A percentile compares a stretch with the other conserved stretches of the same genome.
Conservation (phyloP, 805 yeast genomes). For the Kockiozyma suomiensis region DNA sequence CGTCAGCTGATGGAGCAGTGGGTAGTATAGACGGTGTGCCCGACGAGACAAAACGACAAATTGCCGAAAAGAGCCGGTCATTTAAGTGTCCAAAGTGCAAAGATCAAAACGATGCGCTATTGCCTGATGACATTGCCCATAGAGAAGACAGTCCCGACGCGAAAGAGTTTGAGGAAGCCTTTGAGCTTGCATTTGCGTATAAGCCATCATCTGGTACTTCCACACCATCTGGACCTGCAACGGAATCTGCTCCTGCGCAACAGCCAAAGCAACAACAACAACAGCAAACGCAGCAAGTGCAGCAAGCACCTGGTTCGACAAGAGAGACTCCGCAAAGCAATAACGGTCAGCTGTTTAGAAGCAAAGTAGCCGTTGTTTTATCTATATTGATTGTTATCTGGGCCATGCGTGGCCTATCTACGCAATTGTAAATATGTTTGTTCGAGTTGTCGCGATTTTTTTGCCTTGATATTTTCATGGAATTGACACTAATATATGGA, state of each 20-base stretch:
- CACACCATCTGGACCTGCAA: background rate
- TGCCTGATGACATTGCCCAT: background rate
- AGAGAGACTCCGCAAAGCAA: background rate
- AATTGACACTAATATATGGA: background rate
- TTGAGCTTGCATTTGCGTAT: conserved; percentile 4
- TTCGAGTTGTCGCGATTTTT: background rate
- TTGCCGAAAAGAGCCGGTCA: conserved; percentile 21
- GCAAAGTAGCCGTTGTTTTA: background rate
- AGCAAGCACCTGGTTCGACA: background rate
- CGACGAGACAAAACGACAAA: conserved; percentile 21
- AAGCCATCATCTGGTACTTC: background rate
- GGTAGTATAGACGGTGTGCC: conserved; percentile 32
- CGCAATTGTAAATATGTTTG: background rate
- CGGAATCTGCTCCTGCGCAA: background rate
- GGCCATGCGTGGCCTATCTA: conserved; percentile 8
- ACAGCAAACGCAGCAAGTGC: background rate
- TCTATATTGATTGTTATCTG: conserved; percentile 1
- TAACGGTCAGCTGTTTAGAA: background rate
- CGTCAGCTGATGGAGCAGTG: conserved; percentile 30
- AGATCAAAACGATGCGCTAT: conserved; percentile 11
- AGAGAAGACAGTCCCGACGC: background rate
- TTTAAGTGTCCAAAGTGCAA: conserved; percentile 16
- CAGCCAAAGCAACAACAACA: background rate
- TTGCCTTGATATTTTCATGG: background rate
- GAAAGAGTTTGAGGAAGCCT: background rate